Conservation (phyloP, 2,329 filamentous ascomycete genomes). For the Lecanicillium sp. region DNA sequence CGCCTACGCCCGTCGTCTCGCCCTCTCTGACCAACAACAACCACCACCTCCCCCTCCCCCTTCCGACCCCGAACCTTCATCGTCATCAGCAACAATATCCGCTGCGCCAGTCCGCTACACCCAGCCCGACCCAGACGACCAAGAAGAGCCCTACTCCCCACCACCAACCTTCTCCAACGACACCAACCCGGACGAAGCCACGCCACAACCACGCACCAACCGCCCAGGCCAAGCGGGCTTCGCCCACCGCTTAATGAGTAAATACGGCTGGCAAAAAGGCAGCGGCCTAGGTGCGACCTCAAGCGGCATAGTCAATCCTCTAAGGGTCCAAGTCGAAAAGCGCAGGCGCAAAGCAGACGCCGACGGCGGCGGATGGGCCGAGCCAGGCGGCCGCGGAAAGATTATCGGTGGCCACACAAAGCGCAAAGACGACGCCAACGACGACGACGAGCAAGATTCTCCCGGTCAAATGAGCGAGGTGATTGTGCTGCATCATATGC, state of each 20-base stretch:
- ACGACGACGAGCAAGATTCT: slow-evolving; percentile 29
- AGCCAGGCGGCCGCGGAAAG: slow-evolving; percentile 61
- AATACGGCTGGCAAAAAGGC: slow-evolving; percentile 89
- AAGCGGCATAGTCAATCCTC: slow-evolving; percentile 74
- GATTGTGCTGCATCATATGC: slow-evolving; percentile 74
- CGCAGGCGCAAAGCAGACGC: slow-evolving; percentile 70
- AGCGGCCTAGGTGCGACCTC: slow-evolving; percentile 76
- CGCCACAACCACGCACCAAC: slow-evolving; percentile 41
- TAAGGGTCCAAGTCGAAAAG: slow-evolving; percentile 80
- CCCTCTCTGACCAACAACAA: slow-evolving; percentile 36
- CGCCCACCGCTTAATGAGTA: slow-evolving; percentile 79
- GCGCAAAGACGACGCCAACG: slow-evolving; percentile 33
- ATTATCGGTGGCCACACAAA: slow-evolving; percentile 67
- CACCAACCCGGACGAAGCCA: slow-evolving; percentile 32
- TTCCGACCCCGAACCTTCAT: slow-evolving; percentile 17
- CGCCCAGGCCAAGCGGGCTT: slow-evolving; percentile 78
- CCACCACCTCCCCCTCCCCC: slow-evolving; percentile 22
- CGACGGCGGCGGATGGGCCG: slow-evolving; percentile 70
- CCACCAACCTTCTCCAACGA: slow-evolving; percentile 20
- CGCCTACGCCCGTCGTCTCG: slow-evolving; percentile 55
- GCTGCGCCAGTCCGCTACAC: slow-evolving; percentile 69
- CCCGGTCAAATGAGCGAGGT: slow-evolving; percentile 74
- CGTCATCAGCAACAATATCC: slow-evolving; percentile 49
- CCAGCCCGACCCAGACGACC: slow-evolving; percentile 8
- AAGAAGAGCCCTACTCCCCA: slow-evolving; percentile 39